Evolutionary conservation across 176 grass and related monocot genomes (phyloP).

Genomic region (Cenchrus fungigraminus): DNA sequence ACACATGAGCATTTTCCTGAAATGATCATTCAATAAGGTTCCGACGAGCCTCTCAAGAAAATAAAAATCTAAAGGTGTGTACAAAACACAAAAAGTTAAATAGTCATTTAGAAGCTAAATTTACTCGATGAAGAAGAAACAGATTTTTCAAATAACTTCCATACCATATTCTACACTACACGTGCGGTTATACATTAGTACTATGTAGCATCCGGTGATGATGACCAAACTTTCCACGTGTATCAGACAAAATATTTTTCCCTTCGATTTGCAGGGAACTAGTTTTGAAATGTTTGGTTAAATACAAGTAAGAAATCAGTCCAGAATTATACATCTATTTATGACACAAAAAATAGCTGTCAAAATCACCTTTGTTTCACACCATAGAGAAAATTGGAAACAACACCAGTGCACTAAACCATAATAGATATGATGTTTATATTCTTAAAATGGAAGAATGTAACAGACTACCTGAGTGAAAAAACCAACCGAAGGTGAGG

Average conservation of each 20-base stretch:
- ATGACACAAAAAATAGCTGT: not conserved
- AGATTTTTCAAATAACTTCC: conserved; percentile 10
- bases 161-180: conserved; percentile 1
- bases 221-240: not conserved
- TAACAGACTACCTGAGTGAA: conserved; percentile 69
- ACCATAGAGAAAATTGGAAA: not conserved
- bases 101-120: conserved; percentile 14
- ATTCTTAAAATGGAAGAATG: conserved; percentile 13
- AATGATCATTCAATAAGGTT: conserved; percentile 27
- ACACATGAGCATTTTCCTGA: conserved; percentile 61
- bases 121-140: conserved; percentile 25
- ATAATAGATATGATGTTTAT: not conserved
- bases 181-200: not conserved
- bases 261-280: not conserved
- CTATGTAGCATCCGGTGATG: not conserved
- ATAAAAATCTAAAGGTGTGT: conserved; percentile 7
- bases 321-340: conserved; percentile 34
- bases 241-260: conserved; percentile 4
- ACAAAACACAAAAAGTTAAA: conserved; percentile 15
- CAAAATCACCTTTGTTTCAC: not conserved
- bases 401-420: conserved; percentile 15
- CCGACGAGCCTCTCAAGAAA: conserved; percentile 25
- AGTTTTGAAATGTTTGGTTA: conserved; percentile 3
- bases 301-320: conserved; percentile 12
- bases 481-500: conserved; percentile 81